A percentile compares a stretch with the other conserved stretches of the same genome.
These are phyloP conservation scores for Thelephora aurantiotincta DNA, from an alignment of 768 basidiomycete species.

Conservation along the genomic window DNA sequence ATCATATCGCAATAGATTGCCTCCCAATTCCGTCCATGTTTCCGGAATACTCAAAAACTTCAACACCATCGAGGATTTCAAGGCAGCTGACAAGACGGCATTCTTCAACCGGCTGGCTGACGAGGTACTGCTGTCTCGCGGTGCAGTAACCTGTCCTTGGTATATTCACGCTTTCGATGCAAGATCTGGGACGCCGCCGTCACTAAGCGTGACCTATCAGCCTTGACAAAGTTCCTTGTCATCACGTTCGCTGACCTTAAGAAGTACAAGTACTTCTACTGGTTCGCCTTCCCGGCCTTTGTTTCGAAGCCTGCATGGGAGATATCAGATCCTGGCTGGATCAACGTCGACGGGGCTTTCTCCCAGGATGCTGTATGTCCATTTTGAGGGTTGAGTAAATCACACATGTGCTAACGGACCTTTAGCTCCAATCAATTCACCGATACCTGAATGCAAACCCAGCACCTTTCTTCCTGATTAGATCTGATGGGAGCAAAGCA, in stretches of 20 bases:
- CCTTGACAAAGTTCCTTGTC: slow-evolving; percentile 68
- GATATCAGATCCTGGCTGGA: slow-evolving; percentile 49
- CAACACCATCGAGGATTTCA: slow-evolving; percentile 97
- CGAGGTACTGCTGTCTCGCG: slow-evolving; percentile 30
- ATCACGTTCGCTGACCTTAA: slow-evolving; percentile 96
- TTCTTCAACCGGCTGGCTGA: slow-evolving; percentile 64
- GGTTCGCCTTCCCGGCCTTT: slow-evolving; percentile 95
- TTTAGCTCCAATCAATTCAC: slow-evolving; percentile 41
- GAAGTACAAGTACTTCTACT: slow-evolving; percentile 96
- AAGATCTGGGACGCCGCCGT: slow-evolving; percentile 62
- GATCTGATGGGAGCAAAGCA: slow-evolving; percentile 19
- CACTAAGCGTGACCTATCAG: slow-evolving; percentile 33
- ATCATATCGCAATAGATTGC: slow-evolving; percentile 18
- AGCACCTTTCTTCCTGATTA: slow-evolving; percentile 51
- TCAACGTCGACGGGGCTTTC: slow-evolving; percentile 29
- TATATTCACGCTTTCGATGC: neutral
- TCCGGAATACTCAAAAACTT: slow-evolving; percentile 79
- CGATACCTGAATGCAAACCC: slow-evolving; percentile 26
- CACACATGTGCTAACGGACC: neutral
- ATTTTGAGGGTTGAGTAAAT: neutral
- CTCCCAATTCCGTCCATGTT: slow-evolving; percentile 35
- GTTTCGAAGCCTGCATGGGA: slow-evolving; percentile 86
- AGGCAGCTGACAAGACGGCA: slow-evolving; percentile 75
- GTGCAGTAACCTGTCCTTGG: neutral
- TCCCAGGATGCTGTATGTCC: slow-evolving; percentile 26